A percentile compares a stretch with the other conserved stretches of the same genome.
phyloP scores from a whole-genome alignment of 768 basidiomycete species.

The Tricholoma terreum region DNA sequence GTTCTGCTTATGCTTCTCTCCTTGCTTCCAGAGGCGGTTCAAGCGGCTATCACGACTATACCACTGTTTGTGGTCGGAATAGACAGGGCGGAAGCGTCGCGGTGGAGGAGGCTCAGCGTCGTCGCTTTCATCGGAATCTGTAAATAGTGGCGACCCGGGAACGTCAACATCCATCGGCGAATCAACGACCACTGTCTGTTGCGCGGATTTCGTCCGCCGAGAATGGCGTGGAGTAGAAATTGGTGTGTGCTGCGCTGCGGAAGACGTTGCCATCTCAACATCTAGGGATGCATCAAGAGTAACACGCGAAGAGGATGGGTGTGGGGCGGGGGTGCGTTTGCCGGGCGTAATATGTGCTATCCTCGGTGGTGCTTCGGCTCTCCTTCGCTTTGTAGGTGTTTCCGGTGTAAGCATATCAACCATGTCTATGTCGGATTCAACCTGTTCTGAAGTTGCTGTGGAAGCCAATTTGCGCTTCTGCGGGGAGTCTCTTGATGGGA shows the following conservation, averaged over 20 bases:
- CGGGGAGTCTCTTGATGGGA: slow-evolving; percentile 36
- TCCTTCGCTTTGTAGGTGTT: slow-evolving; percentile 43
- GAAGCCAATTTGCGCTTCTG: slow-evolving; percentile 31
- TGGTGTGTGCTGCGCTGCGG: not conserved
- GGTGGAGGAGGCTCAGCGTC: slow-evolving; percentile 15
- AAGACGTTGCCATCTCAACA: not conserved
- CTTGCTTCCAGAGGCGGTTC: slow-evolving; percentile 26
- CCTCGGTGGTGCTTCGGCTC: slow-evolving; percentile 22
- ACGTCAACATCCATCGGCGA: slow-evolving; percentile 9
- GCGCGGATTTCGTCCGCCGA: not conserved
- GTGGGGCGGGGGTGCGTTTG: slow-evolving; percentile 4
- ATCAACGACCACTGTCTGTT: not conserved
- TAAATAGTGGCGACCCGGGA: not conserved
- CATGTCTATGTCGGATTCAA: slow-evolving; percentile 25
- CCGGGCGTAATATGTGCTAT: slow-evolving; percentile 1
- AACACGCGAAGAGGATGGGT: slow-evolving; percentile 15
- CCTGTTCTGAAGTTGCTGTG: slow-evolving; percentile 1
- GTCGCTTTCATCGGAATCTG: slow-evolving; percentile 4
- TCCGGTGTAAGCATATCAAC: slow-evolving; percentile 28
- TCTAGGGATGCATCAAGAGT: not conserved
- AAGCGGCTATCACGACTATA: slow-evolving; percentile 37
- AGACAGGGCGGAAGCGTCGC: slow-evolving; percentile 47
- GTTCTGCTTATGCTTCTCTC: slow-evolving; percentile 16
- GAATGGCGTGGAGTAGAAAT: not conserved
- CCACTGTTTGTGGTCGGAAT: slow-evolving; percentile 51